Evolutionary conservation across 495 filamentous ascomycete species (phyloP).

Genomic region (Neurospora terricola): DNA sequence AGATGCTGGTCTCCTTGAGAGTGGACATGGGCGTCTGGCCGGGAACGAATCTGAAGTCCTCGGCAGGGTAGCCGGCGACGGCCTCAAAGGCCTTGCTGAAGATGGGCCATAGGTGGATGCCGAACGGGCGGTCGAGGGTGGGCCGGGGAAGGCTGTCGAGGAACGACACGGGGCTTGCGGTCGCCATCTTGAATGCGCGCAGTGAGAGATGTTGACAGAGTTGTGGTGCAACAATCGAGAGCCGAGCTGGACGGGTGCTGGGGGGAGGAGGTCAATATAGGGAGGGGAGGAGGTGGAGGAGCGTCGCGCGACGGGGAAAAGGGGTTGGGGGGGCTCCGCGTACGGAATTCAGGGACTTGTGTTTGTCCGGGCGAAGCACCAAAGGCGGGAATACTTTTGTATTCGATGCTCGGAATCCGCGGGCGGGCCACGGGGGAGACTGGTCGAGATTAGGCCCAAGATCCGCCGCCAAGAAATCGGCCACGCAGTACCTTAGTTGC

Average conservation of each 20-base stretch:
- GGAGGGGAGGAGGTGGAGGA: background rate
- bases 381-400: background rate
- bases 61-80: slow-evolving; percentile 60
- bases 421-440: background rate
- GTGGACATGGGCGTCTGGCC: slow-evolving; percentile 63
- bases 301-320: background rate
- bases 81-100: slow-evolving; percentile 75
- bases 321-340: background rate
- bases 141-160: slow-evolving; percentile 60
- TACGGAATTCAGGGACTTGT: slow-evolving; percentile 1
- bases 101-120: slow-evolving; percentile 84
- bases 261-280: background rate
- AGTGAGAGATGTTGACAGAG: background rate
- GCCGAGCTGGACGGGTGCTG: background rate
- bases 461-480: slow-evolving; percentile 11
- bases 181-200: slow-evolving; percentile 26
- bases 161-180: slow-evolving; percentile 40
- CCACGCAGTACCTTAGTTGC: slow-evolving; percentile 1
- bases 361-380: background rate
- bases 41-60: slow-evolving; percentile 60
- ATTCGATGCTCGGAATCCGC: background rate
- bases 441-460: slow-evolving; percentile 8
- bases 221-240: background rate
- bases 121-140: slow-evolving; percentile 85
- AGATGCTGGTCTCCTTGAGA: slow-evolving; percentile 50